A percentile compares a stretch with the other conserved stretches of the same genome.
phyloP scores from a whole-genome alignment of 495 filamentous ascomycete species.

The Apodospora peruviana region DNA sequence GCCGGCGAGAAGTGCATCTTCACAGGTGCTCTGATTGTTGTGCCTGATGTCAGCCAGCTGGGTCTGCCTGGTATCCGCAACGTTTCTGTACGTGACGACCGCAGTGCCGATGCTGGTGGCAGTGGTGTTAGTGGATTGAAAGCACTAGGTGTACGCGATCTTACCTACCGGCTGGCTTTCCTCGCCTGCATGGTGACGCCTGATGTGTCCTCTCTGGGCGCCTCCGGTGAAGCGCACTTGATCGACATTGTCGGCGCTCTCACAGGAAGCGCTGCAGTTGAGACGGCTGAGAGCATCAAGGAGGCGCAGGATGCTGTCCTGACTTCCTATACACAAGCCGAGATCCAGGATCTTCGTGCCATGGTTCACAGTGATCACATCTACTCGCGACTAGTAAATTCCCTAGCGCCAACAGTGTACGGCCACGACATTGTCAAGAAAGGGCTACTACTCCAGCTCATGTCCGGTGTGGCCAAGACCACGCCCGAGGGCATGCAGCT shows the following conservation, averaged over 20 bases:
- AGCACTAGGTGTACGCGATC: slow-evolving; percentile 84
- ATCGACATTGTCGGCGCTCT: slow-evolving; percentile 75
- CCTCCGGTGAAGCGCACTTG: slow-evolving; percentile 35
- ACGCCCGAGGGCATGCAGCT: slow-evolving; percentile 89
- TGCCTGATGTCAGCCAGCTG: slow-evolving; percentile 94
- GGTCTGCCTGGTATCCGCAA: slow-evolving; percentile 81
- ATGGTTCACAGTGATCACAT: slow-evolving; percentile 96
- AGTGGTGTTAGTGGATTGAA: slow-evolving; percentile 83
- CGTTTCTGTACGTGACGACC: slow-evolving; percentile 80
- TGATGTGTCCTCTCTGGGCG: slow-evolving; percentile 70
- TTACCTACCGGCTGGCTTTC: slow-evolving; percentile 97
- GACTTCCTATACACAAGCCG: slow-evolving; percentile 69
- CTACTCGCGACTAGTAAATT: slow-evolving; percentile 87
- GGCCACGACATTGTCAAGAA: slow-evolving; percentile 98
- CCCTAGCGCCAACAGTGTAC: slow-evolving; percentile 94
- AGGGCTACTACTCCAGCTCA: slow-evolving; percentile 84
- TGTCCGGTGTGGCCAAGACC: slow-evolving; percentile 87
- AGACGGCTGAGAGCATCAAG: slow-evolving; percentile 63
- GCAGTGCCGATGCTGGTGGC: slow-evolving; percentile 74
- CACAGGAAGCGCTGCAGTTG: slow-evolving; percentile 60
- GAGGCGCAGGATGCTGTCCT: slow-evolving; percentile 85
- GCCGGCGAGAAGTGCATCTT: slow-evolving; percentile 98
- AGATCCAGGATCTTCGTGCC: slow-evolving; percentile 84
- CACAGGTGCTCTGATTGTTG: slow-evolving; percentile 90
- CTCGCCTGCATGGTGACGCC: slow-evolving; percentile 95